A percentile compares a stretch with the other conserved stretches of the same genome.
phyloP scores from a whole-genome alignment of 2,329 filamentous ascomycete genomes.

The Fusarium veterinarium region DNA sequence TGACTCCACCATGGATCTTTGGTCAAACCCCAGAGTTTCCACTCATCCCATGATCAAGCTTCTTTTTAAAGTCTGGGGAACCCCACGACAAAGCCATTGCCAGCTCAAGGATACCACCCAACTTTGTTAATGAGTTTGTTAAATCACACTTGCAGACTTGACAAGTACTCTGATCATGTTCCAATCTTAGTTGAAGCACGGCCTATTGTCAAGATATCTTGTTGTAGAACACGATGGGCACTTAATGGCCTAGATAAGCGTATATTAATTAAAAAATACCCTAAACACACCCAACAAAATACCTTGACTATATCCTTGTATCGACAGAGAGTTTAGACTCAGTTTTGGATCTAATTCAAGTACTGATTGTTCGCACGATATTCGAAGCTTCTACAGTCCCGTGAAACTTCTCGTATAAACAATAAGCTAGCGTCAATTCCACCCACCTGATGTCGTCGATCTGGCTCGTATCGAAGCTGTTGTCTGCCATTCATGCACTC shows the following conservation, averaged over 20 bases:
- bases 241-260: background rate
- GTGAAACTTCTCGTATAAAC: slow-evolving; percentile 7
- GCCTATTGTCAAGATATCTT: background rate
- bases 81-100: slow-evolving; percentile 1
- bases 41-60: slow-evolving; percentile 12
- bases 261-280: background rate
- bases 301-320: background rate
- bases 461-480: slow-evolving; percentile 20
- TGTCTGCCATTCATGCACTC: background rate
- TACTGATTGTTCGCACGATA: background rate
- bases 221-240: background rate
- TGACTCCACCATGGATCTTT: background rate
- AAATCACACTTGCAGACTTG: background rate
- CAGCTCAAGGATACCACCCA: background rate
- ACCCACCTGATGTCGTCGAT: slow-evolving; percentile 11
- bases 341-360: background rate
- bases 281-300: no score
- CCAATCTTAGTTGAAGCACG: background rate
- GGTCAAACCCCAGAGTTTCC: background rate
- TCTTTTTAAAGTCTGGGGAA: slow-evolving; percentile 8
- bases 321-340: no score
- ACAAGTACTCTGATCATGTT: background rate
- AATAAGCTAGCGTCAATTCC: background rate
- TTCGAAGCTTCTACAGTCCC: background rate
- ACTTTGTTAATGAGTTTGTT: background rate